These are phyloP conservation scores for Vaccinium macrocarpon DNA, from an alignment of 148 eudicot species.

Conservation along the genomic window DNA sequence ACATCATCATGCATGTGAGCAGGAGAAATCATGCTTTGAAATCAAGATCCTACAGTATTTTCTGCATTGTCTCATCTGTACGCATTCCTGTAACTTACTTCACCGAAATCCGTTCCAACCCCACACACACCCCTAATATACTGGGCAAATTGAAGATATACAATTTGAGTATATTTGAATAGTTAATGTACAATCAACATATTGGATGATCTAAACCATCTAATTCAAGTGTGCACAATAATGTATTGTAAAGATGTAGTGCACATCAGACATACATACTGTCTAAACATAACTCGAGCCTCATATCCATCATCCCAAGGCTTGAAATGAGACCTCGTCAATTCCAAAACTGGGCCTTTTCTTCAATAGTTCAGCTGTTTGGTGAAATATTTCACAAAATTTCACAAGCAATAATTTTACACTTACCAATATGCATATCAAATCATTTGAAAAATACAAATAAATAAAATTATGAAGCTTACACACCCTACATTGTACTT, in stretches of 20 bases:
- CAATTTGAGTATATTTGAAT: not conserved
- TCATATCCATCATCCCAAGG: not conserved
- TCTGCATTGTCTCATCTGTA: not conserved
- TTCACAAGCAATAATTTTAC: not conserved
- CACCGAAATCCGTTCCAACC: too few species aligned
- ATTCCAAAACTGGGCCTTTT: not conserved
- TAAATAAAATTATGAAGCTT: not conserved
- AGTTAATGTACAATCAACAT: not conserved
- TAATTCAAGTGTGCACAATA: not conserved
- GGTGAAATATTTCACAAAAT: not conserved
- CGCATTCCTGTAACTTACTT: too few species aligned
- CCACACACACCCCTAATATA: not conserved
- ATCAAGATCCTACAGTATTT: not conserved
- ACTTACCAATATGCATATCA: not conserved
- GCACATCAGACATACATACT: not conserved
- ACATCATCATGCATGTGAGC: constrained; percentile 2
- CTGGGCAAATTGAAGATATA: not conserved
- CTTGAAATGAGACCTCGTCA: not conserved
- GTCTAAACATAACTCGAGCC: not conserved
- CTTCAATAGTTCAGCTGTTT: not conserved
- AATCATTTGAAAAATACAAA: not conserved
- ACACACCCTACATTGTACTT: not conserved
- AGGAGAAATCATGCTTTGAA: not conserved
- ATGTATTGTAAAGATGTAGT: not conserved
- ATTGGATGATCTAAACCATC: not conserved